Evolutionary conservation across 129 eudicot genomes (phyloP), one percentile per base, ranked within the genome.

Genomic region (Apium graveolens): DNA sequence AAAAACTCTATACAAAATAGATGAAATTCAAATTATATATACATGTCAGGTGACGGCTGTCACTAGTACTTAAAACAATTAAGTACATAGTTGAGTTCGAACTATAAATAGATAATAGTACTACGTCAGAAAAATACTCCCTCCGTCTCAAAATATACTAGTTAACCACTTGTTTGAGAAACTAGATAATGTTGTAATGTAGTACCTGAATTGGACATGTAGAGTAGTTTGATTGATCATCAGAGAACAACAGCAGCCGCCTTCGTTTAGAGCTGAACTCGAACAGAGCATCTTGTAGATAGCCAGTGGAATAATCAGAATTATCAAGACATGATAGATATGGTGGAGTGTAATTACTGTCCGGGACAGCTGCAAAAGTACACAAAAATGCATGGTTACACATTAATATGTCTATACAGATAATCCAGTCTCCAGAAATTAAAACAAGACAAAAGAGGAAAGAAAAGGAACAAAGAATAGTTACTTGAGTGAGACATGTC

Each of bases 241-340:
- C 71, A 44, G 78, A 51, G 69, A 80, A 82, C 82, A 89, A 76
- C 26, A 83, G 71, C 66, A 91, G 11, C 24, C 96, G 90, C 14
- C 98, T 90, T 60, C 97, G 84, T 81, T 93, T 93, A 14, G 93
- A 85, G 49, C 85, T 82, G 70, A 90, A 94, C 72, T 90, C 90
- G 43, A 88, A 87, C 72, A 94, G 80, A 37, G 95, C 98, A 84
- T 94, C 97, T 87, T 94, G 84, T 26, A 94, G 85, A 72, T 94
- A 94, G 29, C 98, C 98, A 21, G 97, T 86, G 3, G 97, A 89
- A 49, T 75, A 81, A 81, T 87, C 83, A 73, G 87, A 79, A 82
- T 60, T 24, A 60, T 88, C 89, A 60, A 51, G 24, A 66, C 71
- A 44, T 43, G 88, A 82, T 11, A 79, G 37, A 76, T 83, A 78